These are phyloP conservation scores for Fusarium phyllophilum DNA, from an alignment of 2,329 filamentous ascomycete genomes.

Conservation along the genomic window DNA sequence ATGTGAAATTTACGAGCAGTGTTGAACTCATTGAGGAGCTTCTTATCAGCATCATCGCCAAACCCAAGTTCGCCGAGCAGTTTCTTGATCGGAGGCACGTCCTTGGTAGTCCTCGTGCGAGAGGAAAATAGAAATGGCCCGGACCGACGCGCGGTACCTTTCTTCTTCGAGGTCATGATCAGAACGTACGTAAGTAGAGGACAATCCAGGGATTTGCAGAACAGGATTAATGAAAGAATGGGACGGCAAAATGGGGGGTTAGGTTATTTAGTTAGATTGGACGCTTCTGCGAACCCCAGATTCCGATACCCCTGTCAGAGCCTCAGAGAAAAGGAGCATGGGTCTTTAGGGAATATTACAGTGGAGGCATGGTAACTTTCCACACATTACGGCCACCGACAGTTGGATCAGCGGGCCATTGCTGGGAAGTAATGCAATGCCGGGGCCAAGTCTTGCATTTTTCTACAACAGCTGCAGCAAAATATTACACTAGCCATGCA, in stretches of 20 bases:
- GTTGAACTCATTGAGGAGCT: background rate
- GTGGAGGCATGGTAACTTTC: background rate
- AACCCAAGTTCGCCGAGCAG: slow-evolving; percentile 2
- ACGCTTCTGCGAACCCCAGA: background rate
- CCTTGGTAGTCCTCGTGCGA: background rate
- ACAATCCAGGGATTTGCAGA: background rate
- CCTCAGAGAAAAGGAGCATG: background rate
- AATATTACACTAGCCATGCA: background rate
- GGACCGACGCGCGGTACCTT: background rate
- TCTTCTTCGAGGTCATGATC: background rate
- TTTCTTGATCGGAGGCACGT: background rate
- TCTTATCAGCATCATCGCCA: background rate
- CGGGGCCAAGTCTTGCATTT: background rate
- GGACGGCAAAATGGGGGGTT: background rate
- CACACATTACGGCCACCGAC: background rate
- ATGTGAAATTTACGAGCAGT: background rate
- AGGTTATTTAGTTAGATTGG: background rate
- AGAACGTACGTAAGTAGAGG: background rate
- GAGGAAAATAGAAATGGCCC: background rate
- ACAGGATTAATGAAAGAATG: background rate
- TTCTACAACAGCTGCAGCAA: background rate
- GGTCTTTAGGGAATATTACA: background rate
- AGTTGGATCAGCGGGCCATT: background rate
- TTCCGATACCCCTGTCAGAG: background rate
- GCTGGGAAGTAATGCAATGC: background rate